Evolutionary conservation across 1,284 basidiomycete species (phyloP).

Genomic region (Pterulicium gracile): DNA sequence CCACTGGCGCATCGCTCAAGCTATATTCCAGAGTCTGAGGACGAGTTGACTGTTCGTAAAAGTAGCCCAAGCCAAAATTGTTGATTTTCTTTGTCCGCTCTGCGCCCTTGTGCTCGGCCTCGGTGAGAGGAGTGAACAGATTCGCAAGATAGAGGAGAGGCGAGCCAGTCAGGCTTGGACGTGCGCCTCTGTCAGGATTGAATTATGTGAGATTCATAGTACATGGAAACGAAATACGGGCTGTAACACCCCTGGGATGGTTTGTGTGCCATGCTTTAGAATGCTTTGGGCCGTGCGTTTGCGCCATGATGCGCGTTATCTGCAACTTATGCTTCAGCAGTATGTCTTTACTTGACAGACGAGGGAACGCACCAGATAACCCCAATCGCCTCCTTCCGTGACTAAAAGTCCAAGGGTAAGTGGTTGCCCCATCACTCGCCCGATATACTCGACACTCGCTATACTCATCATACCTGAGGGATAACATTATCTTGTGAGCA

Average conservation of each 20-base stretch:
- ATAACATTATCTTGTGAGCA: slow-evolving; percentile 38
- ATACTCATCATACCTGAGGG: slow-evolving; percentile 41
- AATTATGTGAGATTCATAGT: not conserved
- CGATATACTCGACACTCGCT: slow-evolving; percentile 19
- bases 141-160: slow-evolving; percentile 20
- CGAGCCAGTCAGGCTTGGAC: slow-evolving; percentile 14
- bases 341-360: slow-evolving; percentile 9
- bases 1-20: slow-evolving; percentile 41
- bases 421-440: not conserved
- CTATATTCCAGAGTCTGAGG: slow-evolving; percentile 46
- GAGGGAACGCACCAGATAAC: slow-evolving; percentile 23
- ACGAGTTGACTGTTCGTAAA: slow-evolving; percentile 30
- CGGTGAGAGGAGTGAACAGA: slow-evolving; percentile 20
- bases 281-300: slow-evolving; percentile 23
- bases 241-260: slow-evolving; percentile 17
- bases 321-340: slow-evolving; percentile 11
- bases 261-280: slow-evolving; percentile 31
- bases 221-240: not conserved
- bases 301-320: slow-evolving; percentile 22
- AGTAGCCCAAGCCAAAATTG: slow-evolving; percentile 30
- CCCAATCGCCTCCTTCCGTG: slow-evolving; percentile 48
- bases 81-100: slow-evolving; percentile 21
- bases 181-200: slow-evolving; percentile 13
- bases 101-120: slow-evolving; percentile 24
- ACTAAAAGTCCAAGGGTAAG: too few relatives aligned